Percentiles rank a stretch among this genome's conserved stretches.
phyloP scores from a whole-genome alignment of 139 green algal species.

The Chlamydomonas schloesseri region DNA sequence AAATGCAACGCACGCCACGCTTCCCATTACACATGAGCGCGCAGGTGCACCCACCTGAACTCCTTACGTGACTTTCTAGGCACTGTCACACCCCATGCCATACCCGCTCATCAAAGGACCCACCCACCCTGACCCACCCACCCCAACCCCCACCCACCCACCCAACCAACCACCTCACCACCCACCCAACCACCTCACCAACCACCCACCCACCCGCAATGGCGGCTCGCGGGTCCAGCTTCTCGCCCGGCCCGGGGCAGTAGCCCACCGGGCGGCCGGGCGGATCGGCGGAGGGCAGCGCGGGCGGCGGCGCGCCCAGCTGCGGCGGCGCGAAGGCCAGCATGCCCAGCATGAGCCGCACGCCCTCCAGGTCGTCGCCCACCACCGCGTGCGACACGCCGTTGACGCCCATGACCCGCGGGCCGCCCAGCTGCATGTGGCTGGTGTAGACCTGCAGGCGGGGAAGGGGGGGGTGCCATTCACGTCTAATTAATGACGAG shows the following conservation, averaged over 20 bases:
- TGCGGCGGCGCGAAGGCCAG: constrained; percentile 81
- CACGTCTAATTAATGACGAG: no score
- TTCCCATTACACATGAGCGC: no score
- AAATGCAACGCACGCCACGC: no score
- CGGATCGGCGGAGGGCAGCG: constrained; percentile 80
- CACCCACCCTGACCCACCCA: no score
- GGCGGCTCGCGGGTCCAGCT: constrained; percentile 86
- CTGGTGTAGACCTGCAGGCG: constrained; percentile 90
- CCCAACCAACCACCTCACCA: no score
- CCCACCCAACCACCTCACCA: no score
- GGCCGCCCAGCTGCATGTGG: constrained; percentile 97
- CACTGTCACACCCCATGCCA: no score
- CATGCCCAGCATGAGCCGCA: constrained; percentile 57
- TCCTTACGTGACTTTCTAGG: no score
- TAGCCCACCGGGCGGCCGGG: constrained; percentile 75
- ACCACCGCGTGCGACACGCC: constrained; percentile 95
- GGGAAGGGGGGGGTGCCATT: no score
- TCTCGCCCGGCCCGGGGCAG: constrained; percentile 71
- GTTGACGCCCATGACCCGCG: constrained; percentile 95
- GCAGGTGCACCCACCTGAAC: no score
- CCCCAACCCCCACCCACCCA: no score
- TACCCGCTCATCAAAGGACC: no score
- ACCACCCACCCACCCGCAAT: constrained; percentile 78
- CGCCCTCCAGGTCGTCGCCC: constrained; percentile 92
- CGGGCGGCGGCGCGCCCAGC: constrained; percentile 61